Evolutionary conservation across 495 filamentous ascomycete genomes (phyloP).

Genomic region (Corynascus novoguineensis): DNA sequence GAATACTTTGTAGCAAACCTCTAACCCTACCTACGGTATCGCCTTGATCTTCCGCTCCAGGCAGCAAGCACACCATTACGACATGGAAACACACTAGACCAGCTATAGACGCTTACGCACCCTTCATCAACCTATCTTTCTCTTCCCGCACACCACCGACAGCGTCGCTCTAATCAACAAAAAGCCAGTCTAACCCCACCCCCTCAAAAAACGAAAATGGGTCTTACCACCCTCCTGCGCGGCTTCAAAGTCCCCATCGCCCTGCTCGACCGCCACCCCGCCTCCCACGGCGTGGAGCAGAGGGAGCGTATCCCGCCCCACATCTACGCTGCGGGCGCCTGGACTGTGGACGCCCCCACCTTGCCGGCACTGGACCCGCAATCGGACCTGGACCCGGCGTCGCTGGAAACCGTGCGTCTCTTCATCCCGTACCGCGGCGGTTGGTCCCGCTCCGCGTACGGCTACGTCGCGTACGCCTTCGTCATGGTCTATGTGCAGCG

Average conservation of each 20-base stretch:
- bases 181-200: not conserved
- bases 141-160: too few species aligned
- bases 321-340: not conserved
- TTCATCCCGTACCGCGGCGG: not conserved
- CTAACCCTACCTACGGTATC: too few species aligned
- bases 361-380: not conserved
- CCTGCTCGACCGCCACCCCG: not conserved
- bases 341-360: not conserved
- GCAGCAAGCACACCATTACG: too few species aligned
- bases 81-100: too few species aligned
- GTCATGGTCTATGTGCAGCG: constrained; percentile 1
- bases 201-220: not conserved
- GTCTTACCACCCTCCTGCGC: not conserved
- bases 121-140: too few species aligned
- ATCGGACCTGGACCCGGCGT: not conserved
- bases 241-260: constrained; percentile 1
- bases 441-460: not conserved
- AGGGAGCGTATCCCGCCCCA: not conserved
- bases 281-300: not conserved
- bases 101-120: too few species aligned
- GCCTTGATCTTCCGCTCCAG: too few species aligned
- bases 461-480: constrained; percentile 1
- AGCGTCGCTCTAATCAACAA: too few species aligned
- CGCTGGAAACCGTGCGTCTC: not conserved
- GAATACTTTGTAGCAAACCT: too few species aligned